Evolutionary conservation across 768 basidiomycete genomes (phyloP), one percentile per base, ranked within the genome.

Genomic region (Fistulinella prunicolor): DNA sequence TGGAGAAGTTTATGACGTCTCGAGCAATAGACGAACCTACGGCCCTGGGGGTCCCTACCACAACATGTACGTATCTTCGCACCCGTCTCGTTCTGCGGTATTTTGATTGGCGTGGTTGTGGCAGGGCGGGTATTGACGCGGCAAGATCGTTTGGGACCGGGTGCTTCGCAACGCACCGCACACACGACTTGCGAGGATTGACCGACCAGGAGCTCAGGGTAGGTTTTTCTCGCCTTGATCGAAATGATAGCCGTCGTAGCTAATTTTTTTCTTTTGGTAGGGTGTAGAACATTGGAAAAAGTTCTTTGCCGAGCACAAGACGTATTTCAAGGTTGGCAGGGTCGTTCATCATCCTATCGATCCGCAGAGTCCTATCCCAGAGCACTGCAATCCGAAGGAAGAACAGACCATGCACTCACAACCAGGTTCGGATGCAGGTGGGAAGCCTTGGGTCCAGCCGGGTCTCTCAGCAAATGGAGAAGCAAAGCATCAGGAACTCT

Each of bases 61-160:
- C 57, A 73, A 81, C 61, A 75, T 88, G 86, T 85, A 62, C 64
- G 57, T 66, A 42, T 38, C 20, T n/a, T 46, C 37, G 36, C 36
- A n/a, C 35, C 29, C 3, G 46, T 20, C 42, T 52, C 47, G 43
- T 40, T 55, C 53, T 51, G 54, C 59, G 54, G 59, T 46, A 49
- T 62, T 47, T 51, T 46, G 58, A 64, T 55, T 44, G 38, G 59
- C 47, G 42, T 52, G 46, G 53, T 47, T 51, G 30, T 59, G 26
- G 77, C 55, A 79, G 89, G 69, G 84, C 90, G 54, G 94, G 94
- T 12, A 68, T 78, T 44, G 94, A 97, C 66, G 92, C 90, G n/a
- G 88, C 90, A 22, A 75, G 94, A 56, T 87, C 94, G 0, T 98
- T 92, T 67, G 90, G 80, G 38, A 98, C 94, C 3, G 94, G 94